Conservation (phyloP, 306 rosid genomes). For the Quercus wislizeni region DNA sequence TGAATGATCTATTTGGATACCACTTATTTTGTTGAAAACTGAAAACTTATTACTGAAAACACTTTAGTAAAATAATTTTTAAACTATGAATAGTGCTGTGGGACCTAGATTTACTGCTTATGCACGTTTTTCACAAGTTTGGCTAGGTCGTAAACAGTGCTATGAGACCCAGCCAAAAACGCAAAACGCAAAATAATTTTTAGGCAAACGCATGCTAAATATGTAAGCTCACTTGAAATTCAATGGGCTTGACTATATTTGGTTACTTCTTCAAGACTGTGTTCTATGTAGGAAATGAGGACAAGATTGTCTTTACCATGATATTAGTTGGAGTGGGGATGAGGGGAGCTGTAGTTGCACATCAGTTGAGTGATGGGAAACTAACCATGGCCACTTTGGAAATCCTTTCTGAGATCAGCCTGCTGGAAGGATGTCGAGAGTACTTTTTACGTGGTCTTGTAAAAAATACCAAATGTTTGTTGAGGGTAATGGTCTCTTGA, state of each 20-base stretch:
- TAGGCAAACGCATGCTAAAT: too few relatives aligned
- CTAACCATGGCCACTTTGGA: not conserved
- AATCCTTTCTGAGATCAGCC: not conserved
- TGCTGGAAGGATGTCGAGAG: not conserved
- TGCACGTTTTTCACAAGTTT: too few relatives aligned
- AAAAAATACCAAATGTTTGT: not conserved
- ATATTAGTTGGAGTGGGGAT: not conserved
- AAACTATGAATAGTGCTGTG: too few relatives aligned
- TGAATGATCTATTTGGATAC: not conserved
- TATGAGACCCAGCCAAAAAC: too few relatives aligned
- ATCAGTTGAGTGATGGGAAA: not conserved
- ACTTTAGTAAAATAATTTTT: too few relatives aligned
- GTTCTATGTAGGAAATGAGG: not conserved
- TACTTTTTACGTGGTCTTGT: not conserved
- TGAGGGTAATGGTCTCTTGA: not conserved
- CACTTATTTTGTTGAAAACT: too few relatives aligned
- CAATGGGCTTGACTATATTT: not conserved
- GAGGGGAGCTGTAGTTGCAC: not conserved
- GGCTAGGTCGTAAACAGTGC: too few relatives aligned
- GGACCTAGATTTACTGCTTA: too few relatives aligned
- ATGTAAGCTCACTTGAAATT: not conserved
- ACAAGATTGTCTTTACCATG: not conserved
- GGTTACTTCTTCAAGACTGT: not conserved
- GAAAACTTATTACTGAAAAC: too few relatives aligned
- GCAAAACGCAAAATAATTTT: too few relatives aligned